Evolutionary conservation across 495 filamentous ascomycete genomes (phyloP).

Genomic region (Coniosporium apollinis): DNA sequence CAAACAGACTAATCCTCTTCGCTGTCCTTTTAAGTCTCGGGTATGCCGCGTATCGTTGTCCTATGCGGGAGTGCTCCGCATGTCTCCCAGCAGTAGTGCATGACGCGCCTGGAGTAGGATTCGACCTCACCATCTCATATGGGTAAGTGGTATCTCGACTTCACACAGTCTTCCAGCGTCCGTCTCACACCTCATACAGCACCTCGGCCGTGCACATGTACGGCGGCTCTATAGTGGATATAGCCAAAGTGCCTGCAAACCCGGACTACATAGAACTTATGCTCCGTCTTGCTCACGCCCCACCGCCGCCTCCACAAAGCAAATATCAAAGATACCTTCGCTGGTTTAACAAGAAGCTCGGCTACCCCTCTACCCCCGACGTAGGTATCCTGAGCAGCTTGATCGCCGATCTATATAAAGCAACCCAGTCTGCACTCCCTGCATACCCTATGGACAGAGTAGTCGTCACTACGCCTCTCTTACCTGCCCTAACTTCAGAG

Average conservation of each 20-base stretch:
- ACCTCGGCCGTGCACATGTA: neutral
- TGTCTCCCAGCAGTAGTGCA: neutral
- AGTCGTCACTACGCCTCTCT: neutral
- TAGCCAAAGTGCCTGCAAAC: neutral
- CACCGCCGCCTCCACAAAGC: neutral
- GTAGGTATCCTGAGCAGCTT: neutral
- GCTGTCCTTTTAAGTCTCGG: neutral
- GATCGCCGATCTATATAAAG: neutral
- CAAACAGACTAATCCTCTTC: neutral
- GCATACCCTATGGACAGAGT: neutral
- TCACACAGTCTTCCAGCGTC: neutral
- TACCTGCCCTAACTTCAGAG: neutral
- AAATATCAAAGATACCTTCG: neutral
- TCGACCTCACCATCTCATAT: neutral
- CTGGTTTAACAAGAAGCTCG: neutral
- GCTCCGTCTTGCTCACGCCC: neutral
- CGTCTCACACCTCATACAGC: neutral
- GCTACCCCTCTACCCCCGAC: neutral
- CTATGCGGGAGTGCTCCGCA: neutral
- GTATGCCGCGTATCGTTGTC: neutral
- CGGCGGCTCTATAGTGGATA: neutral
- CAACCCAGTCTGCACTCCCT: neutral
- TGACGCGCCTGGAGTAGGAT: neutral
- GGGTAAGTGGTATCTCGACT: neutral
- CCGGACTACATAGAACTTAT: neutral